Base-by-base conservation (phyloP, 2,329 filamentous ascomycete genomes). In the Fusarium sp. region DNA sequence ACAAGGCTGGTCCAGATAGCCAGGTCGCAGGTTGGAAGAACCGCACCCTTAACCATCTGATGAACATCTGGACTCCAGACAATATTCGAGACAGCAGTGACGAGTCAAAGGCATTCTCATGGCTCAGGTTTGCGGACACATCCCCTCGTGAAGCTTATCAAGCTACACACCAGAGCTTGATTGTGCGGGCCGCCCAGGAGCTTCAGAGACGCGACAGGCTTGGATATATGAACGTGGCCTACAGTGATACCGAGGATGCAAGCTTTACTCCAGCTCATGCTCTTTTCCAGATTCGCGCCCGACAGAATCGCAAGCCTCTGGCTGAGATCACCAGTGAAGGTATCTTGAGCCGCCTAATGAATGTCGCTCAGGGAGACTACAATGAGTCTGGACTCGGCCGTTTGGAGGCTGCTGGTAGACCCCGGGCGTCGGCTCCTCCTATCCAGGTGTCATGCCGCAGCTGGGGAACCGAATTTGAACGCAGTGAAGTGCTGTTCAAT, bases 51-150 rank as follows among this genome's bases (percentile, higher is more conserved):
- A 82, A 88, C 33, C 90, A 97, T 70, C 81, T 97, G 80, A 90
- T 98, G 89, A 97, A 97, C 75, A 90, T 99, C 53, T 99, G 93
- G 90, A 88, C 89, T 2, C 91, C 93, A 0, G 90, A 95, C 50
- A 89, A 97, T 72, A 86, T 97, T 42, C 85, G 85, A 13, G 82
- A 88, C 47, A 93, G 89, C 69, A 80, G 85, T 12, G 82, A 85
- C 23, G 85, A 86, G 1, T 84, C 86, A 50, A 86, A 88, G 15
- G 86, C 89, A 3, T 98, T 98, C 79, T 95, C 94, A 0, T 99
- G 94, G 89, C 84, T 98, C 62, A 90, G 94, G 6, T 97, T 99
- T 74, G 88, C 92, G 5, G 93, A 97, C 72, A 83, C 86, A 1
- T 96, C 93, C 15, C 83, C 90, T 3, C 84, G 85, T 11, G 94